Base-by-base conservation (phyloP, 2,329 filamentous ascomycete species). In the Pseudocercospora vitis region DNA sequence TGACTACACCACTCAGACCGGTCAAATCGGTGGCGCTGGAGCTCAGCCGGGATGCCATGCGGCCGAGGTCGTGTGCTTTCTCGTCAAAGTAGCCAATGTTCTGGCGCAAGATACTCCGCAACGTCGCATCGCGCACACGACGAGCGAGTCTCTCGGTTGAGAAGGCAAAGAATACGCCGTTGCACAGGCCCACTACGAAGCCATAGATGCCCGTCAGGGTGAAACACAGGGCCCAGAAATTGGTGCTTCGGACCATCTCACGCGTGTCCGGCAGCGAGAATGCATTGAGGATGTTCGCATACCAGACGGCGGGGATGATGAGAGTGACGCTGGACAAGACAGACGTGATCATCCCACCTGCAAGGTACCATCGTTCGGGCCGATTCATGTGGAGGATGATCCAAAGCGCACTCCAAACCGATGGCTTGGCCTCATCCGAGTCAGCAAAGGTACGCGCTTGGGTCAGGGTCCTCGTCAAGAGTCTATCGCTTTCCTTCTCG, bases 51-150 rank as follows among this genome's bases (percentile, higher is more conserved):
- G 88, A 89, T 0, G 91, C 96, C 63, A 99, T 76, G 0, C 91
- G 87, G 60, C 94, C 94, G 6, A 90, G 86, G 5, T 88, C 91
- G 70, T 97, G 95, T 70, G 92, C 87, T 59, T 95, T 89, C 39
- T 79, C 80, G 71, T 97, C 94, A 64, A 96, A 99, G 71, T 91
- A 97, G 24, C 84, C 78, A 54, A 97, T 91, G 59, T 97, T 94
- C 72, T 97, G 92, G 59, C 91, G 88, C 47, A 97, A 82, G 76
- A 97, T 90, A 19, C 86, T 80, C 24, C 91, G 81, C 76, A 99
- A 96, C 5, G 91, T 88, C 53, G 78, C 79, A 70, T 94, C 85
- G 63, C 94, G 84, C 1, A 92, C 89, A 16, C 90, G 85, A 68
- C 89, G 88, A 51, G 96, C 82, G 19, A 97, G 81, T 33, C 84